A percentile compares a stretch with the other conserved stretches of the same genome.
Conservation (phyloP, 1,284 basidiomycete genomes). For the Cystobasidium pallidum region DNA sequence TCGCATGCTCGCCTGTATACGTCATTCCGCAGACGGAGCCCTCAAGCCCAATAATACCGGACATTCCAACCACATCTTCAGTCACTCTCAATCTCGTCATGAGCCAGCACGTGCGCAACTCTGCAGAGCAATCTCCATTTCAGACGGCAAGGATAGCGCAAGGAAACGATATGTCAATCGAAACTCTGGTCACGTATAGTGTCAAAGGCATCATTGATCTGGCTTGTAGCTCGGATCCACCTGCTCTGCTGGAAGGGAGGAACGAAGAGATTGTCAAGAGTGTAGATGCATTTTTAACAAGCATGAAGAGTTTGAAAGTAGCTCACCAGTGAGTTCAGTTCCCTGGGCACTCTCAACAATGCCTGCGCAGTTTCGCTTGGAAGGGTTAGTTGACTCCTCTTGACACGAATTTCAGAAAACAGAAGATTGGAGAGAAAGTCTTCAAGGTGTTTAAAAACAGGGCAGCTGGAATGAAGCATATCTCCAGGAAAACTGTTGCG, state of each 20-base stretch:
- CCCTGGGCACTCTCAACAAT: too few species aligned
- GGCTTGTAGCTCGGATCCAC: slow-evolving; percentile 1
- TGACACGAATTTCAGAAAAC: slow-evolving; percentile 7
- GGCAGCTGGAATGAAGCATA: slow-evolving; percentile 38
- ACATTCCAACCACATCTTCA: too few species aligned
- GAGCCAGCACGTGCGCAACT: too few species aligned
- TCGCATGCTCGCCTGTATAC: too few species aligned
- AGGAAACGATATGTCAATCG: background rate
- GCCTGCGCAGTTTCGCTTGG: background rate
- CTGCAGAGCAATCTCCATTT: too few species aligned
- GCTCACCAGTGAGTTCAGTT: slow-evolving; percentile 21
- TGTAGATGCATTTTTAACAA: slow-evolving; percentile 8
- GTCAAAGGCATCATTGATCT: slow-evolving; percentile 39
- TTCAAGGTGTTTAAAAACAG: slow-evolving; percentile 42
- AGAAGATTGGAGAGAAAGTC: slow-evolving; percentile 35
- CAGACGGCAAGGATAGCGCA: too few species aligned
- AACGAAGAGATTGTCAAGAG: background rate
- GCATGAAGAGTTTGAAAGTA: slow-evolving; percentile 13
- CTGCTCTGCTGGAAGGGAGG: background rate
- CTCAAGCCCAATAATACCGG: too few species aligned
- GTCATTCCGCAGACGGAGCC: too few species aligned
- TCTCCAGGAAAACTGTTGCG: slow-evolving; percentile 32
- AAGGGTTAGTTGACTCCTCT: too few species aligned
- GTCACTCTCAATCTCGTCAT: too few species aligned
- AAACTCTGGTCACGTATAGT: slow-evolving; percentile 15